A percentile compares a stretch with the other conserved stretches of the same genome.
Conservation (phyloP, 306 rosid species). For the Inga leiocalycina region DNA sequence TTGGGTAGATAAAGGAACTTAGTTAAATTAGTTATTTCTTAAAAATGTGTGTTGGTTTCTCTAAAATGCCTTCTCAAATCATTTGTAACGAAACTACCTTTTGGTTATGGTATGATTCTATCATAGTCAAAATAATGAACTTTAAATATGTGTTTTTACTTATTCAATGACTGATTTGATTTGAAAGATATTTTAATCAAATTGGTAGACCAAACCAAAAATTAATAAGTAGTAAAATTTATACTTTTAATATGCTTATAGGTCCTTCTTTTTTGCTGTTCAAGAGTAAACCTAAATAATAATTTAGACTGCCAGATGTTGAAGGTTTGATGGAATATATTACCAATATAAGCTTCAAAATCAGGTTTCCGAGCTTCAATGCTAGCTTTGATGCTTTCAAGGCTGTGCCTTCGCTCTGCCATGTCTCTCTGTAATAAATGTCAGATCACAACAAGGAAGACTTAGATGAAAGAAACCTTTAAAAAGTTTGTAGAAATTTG, state of each 20-base stretch:
- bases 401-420: conserved; percentile 99
- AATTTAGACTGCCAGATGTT: not conserved
- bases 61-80: too few relatives aligned
- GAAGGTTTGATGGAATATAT: conserved; percentile 5
- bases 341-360: conserved; percentile 95
- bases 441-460: not conserved
- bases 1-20: too few relatives aligned
- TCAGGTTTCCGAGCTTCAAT: conserved; percentile 97
- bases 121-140: not conserved
- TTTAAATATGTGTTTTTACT: not conserved
- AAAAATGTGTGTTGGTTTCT: too few relatives aligned
- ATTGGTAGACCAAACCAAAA: not conserved
- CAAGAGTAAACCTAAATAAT: not conserved
- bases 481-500: not conserved
- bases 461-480: not conserved
- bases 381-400: conserved; percentile 98
- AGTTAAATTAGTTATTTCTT: too few relatives aligned
- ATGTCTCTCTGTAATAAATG: conserved; percentile 80
- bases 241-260: not conserved
- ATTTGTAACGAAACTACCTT: too few relatives aligned
- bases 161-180: not conserved
- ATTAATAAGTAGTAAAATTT: not conserved
- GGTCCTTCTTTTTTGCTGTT: not conserved
- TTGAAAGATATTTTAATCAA: not conserved
- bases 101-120: too few relatives aligned